phyloP scores from a whole-genome alignment of 148 eudicot species.

The Amaranthus cruentus region DNA sequence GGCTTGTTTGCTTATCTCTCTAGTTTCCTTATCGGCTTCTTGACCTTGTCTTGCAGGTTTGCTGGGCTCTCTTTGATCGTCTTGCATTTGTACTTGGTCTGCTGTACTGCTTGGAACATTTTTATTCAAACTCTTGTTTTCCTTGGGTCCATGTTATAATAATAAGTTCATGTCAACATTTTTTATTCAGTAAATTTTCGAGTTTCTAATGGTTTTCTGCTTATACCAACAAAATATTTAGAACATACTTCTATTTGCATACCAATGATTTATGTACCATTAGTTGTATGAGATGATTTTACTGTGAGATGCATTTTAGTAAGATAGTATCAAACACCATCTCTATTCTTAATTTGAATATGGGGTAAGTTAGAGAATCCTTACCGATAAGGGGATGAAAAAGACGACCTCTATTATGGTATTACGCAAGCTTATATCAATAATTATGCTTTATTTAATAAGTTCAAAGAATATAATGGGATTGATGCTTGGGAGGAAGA shows the following conservation, averaged over 20 bases:
- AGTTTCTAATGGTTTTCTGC: neutral
- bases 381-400: too few species aligned
- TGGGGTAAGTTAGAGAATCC: too few species aligned
- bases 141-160: conserved; percentile 22
- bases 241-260: neutral
- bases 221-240: neutral
- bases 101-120: conserved; percentile 7
- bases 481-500: too few species aligned
- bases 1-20: neutral
- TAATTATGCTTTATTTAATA: too few species aligned
- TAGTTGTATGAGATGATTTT: too few species aligned
- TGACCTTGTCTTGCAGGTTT: conserved; percentile 15
- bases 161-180: conserved; percentile 25
- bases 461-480: too few species aligned
- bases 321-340: too few species aligned
- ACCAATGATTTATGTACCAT: neutral
- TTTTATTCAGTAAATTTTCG: conserved; percentile 11
- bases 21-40: neutral
- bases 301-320: too few species aligned
- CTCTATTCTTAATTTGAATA: too few species aligned
- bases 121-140: conserved; percentile 12
- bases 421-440: too few species aligned
- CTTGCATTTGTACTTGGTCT: conserved; percentile 13
- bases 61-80: conserved; percentile 6
- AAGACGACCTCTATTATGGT: too few species aligned